Conservation (phyloP, 306 rosid species). For the Delonix regia region DNA sequence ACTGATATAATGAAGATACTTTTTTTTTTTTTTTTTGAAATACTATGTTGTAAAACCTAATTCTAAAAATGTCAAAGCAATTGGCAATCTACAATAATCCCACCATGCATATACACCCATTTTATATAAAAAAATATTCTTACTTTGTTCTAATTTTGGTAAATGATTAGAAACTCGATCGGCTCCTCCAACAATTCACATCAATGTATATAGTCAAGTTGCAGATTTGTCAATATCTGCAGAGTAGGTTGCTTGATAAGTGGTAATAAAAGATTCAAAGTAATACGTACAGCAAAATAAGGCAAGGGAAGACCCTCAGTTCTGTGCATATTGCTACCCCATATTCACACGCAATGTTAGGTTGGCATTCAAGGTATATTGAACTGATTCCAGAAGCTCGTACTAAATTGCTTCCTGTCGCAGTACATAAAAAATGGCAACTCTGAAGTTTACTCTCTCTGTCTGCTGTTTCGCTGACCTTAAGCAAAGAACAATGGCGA, state of each 20-base stretch:
- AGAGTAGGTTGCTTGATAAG: too few relatives aligned
- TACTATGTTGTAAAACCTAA: background rate
- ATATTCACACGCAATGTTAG: background rate
- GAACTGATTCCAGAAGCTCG: background rate
- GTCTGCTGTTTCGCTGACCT: background rate
- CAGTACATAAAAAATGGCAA: background rate
- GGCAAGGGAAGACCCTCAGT: background rate
- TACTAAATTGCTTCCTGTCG: background rate
- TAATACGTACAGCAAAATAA: background rate
- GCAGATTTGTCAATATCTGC: background rate
- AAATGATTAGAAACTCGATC: background rate
- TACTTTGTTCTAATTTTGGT: background rate
- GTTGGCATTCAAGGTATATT: background rate
- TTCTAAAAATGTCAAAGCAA: background rate
- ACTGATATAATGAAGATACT: too few relatives aligned
- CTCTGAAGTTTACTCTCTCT: too few relatives aligned
- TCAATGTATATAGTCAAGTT: background rate
- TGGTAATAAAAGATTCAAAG: background rate
- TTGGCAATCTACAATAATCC: background rate
- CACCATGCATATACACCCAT: too few relatives aligned
- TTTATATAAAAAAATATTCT: too few relatives aligned
- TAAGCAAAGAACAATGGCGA: background rate
- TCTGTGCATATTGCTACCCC: background rate
- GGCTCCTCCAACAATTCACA: background rate
- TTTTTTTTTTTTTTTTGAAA: too few relatives aligned